These are phyloP conservation scores for Iris pallida DNA, from an alignment of 116 monocot species.

Conservation along the genomic window DNA sequence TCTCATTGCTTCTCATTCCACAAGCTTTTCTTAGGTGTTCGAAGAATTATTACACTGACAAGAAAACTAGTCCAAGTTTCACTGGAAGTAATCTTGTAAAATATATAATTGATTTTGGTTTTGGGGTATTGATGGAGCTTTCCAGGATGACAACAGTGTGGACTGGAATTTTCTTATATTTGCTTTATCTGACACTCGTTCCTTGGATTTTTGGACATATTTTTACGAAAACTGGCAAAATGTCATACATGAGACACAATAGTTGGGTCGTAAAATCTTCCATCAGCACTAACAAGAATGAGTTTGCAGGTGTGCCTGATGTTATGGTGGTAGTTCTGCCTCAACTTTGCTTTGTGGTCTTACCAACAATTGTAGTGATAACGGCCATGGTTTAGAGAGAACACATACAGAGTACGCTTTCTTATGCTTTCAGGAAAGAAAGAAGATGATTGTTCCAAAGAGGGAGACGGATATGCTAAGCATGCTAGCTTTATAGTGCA, in stretches of 20 bases:
- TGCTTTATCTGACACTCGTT: constrained; percentile 57
- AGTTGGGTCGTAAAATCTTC: constrained; percentile 52
- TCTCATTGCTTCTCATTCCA: constrained; percentile 63
- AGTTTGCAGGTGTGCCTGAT: constrained; percentile 63
- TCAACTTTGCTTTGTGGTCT: constrained; percentile 80
- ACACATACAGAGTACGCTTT: constrained; percentile 32
- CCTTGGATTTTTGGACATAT: constrained; percentile 88
- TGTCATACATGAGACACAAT: constrained; percentile 63
- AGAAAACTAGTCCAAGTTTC: constrained; percentile 14
- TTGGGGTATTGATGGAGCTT: constrained; percentile 59
- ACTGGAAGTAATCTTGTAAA: constrained; percentile 19
- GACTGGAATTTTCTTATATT: constrained; percentile 51
- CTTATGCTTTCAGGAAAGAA: constrained; percentile 68
- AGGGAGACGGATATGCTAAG: constrained; percentile 9
- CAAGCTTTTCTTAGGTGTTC: constrained; percentile 32
- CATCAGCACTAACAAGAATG: constrained; percentile 8
- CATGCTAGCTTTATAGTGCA: constrained; percentile 7
- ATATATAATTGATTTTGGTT: constrained; percentile 20
- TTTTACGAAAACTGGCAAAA: constrained; percentile 43
- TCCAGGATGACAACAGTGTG: constrained; percentile 55
- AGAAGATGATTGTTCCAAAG: constrained; percentile 50
- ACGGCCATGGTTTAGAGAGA: constrained; percentile 66
- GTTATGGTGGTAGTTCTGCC: constrained; percentile 91
- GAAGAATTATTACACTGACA: constrained; percentile 32
- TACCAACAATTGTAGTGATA: constrained; percentile 65